Percentiles rank a stretch among this genome's conserved stretches.
Conservation (phyloP, 176 grass and related monocot genomes). For the Triticum turgidum region DNA sequence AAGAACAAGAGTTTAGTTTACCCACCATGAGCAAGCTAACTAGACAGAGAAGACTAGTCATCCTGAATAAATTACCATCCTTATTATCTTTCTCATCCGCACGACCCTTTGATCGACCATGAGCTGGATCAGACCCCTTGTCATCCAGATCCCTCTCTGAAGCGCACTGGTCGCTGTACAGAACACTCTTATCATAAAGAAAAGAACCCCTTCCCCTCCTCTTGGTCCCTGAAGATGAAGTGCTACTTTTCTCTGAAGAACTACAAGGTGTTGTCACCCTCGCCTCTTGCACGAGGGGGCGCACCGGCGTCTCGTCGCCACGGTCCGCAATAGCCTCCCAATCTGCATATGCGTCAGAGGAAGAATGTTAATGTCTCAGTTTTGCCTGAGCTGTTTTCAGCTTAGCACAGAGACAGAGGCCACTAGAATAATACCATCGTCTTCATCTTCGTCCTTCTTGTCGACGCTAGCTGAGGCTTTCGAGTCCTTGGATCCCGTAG, state of each 20-base stretch:
- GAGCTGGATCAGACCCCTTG: slow-evolving; percentile 4
- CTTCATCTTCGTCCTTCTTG: slow-evolving; percentile 36
- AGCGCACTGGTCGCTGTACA: slow-evolving; percentile 76
- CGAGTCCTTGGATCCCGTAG: slow-evolving; percentile 12
- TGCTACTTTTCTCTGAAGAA: slow-evolving; percentile 36
- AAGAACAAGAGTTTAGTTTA: neutral
- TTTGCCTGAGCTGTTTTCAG: neutral
- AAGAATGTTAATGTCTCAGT: slow-evolving; percentile 15
- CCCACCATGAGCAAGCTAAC: slow-evolving; percentile 3
- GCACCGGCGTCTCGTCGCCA: slow-evolving; percentile 30
- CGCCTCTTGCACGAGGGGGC: slow-evolving; percentile 27
- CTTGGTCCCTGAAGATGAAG: slow-evolving; percentile 50
- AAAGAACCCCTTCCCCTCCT: slow-evolving; percentile 88
- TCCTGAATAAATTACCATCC: slow-evolving; percentile 19
- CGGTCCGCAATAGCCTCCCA: slow-evolving; percentile 83
- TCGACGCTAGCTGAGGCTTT: slow-evolving; percentile 14
- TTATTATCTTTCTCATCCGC: slow-evolving; percentile 22
- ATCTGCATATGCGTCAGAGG: slow-evolving; percentile 47
- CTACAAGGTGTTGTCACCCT: slow-evolving; percentile 25
- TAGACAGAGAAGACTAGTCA: neutral
- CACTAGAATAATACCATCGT: slow-evolving; percentile 51
- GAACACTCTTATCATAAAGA: slow-evolving; percentile 74
- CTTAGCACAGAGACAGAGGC: neutral
- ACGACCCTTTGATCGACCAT: slow-evolving; percentile 8
- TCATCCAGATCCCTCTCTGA: slow-evolving; percentile 37